Conservation (phyloP, 441 rosid genomes). For the Bocquillonia castaneifolia region DNA sequence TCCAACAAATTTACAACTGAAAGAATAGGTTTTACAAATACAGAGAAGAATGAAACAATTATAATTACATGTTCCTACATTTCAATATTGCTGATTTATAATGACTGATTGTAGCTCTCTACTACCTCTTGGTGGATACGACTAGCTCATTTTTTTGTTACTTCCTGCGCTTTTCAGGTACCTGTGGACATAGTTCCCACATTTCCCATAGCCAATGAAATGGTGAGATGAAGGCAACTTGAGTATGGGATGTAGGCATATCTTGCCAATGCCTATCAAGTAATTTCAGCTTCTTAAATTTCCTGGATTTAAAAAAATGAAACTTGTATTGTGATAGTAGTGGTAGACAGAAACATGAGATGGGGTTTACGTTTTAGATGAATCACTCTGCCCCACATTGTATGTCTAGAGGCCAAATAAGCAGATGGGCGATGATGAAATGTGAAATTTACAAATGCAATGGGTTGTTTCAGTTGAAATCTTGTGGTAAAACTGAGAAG, state of each 20-base stretch:
- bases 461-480: no score
- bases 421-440: no score
- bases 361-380: no score
- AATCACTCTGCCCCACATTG: no score
- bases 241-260: background rate
- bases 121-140: background rate
- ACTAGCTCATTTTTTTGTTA: background rate
- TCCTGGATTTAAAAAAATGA: no score
- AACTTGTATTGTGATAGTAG: no score
- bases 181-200: constrained; percentile 79
- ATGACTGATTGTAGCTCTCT: background rate
- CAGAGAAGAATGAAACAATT: background rate
- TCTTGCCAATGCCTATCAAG: background rate
- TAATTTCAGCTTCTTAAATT: no score
- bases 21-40: background rate
- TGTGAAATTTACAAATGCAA: no score
- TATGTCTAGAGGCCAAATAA: no score
- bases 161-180: constrained; percentile 40
- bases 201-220: constrained; percentile 48
- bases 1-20: background rate
- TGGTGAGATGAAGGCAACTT: constrained; percentile 25
- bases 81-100: background rate
- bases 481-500: no score
- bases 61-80: background rate
- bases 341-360: no score